Base-by-base conservation (phyloP, 768 basidiomycete genomes). In the Lactifluus echinatus region DNA sequence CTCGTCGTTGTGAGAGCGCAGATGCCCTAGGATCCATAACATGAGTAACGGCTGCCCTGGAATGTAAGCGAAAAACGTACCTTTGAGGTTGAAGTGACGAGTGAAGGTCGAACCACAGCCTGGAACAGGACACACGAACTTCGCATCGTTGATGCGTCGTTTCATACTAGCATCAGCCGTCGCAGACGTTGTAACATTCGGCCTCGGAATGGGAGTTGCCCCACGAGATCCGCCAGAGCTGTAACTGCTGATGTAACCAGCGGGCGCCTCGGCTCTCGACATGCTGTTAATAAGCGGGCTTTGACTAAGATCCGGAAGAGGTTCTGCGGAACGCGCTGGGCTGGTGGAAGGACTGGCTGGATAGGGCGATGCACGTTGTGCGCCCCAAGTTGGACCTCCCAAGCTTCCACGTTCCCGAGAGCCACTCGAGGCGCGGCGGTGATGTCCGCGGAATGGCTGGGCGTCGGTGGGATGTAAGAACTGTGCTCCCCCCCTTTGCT, bases 81-180 rank as follows among this genome's bases (percentile, higher is more conserved):
- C 94, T 69, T 93, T 93, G 56, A 96, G 69, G 68, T 96, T 96
- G 74, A 96, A 96, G 67, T 91, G 87, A 66, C 91, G 75, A 40
- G 94, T 96, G 72, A 97, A 97, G n/a, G 93, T 95, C 70, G 90
- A 93, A 44, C 91, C 92, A 74, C 93, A 97, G 12, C 92, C 93
- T 10, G 91, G 89, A 15, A 97, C 91, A 4, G 94, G 93, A 71
- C 93, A 97, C 58, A 80, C 71, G 67, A 94, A 95, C 61, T 81
- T 85, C 43, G 93, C 93, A 50, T 92, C 88, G 67, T 89, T 89
- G 66, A 92, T 95, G 64, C 93, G 76, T 55, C 93, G 75, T 63
- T 83, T 84, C 66, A 88, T 83, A 62, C 87, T 89, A 3, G 93
- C 93, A 68, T 88, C 85, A 49, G 85, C 85, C 47, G 93, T 96